Evolutionary conservation across 768 basidiomycete genomes (phyloP).

Genomic region (Suillus plorans): DNA sequence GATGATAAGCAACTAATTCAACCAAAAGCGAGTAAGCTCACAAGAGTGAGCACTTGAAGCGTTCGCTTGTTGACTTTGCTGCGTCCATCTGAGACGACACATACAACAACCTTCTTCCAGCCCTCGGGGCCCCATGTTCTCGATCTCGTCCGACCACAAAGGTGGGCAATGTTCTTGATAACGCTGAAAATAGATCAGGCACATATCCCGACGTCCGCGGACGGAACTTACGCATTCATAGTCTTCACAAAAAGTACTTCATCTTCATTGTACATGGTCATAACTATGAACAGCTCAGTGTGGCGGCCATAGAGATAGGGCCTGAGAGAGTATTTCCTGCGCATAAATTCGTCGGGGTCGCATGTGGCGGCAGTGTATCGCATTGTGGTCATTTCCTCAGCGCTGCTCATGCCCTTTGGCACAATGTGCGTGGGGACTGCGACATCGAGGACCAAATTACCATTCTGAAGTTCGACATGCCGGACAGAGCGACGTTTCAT

Average conservation of each 20-base stretch:
- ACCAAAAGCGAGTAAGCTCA: conserved; percentile 33
- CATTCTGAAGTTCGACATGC: conserved; percentile 77
- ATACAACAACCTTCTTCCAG: conserved; percentile 90
- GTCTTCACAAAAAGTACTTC: conserved; percentile 75
- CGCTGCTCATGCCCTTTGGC: conserved; percentile 57
- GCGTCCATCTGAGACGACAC: conserved; percentile 83
- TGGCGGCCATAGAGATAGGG: conserved; percentile 77
- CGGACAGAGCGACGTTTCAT: conserved; percentile 79
- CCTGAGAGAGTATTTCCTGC: conserved; percentile 71
- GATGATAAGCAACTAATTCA: conserved; percentile 1
- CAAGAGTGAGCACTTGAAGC: conserved; percentile 82
- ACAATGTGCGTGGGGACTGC: conserved; percentile 78
- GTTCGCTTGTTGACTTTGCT: conserved; percentile 89
- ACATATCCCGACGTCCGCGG: conserved; percentile 5
- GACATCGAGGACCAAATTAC: conserved; percentile 84
- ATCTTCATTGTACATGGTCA: conserved; percentile 97
- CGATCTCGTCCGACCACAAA: conserved; percentile 67
- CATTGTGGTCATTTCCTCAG: conserved; percentile 81
- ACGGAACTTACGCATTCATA: conserved; percentile 71
- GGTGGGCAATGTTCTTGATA: conserved; percentile 82
- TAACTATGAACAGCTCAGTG: conserved; percentile 92
- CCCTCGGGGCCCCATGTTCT: conserved; percentile 87
- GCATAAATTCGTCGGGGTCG: conserved; percentile 87
- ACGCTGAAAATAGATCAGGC: conserved; percentile 45
- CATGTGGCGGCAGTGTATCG: conserved; percentile 88